phyloP scores from a whole-genome alignment of 202 grass and related monocot genomes.

The Schoenoplectus triqueter region DNA sequence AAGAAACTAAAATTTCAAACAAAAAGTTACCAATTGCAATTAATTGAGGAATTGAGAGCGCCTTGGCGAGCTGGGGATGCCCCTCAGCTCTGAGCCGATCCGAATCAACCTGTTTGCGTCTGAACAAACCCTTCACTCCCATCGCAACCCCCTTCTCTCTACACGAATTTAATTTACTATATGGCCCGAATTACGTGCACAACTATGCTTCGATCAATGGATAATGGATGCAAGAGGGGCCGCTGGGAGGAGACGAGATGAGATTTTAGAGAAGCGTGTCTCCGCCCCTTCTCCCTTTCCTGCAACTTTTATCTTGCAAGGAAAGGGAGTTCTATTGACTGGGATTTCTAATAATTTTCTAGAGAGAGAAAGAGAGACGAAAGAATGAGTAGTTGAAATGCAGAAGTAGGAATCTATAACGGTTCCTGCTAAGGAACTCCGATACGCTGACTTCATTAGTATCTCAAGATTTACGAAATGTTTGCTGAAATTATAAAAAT shows the following conservation, averaged over 20 bases:
- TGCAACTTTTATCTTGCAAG: not conserved
- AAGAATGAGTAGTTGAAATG: not conserved
- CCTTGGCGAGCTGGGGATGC: constrained; percentile 74
- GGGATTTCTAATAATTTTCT: constrained; percentile 18
- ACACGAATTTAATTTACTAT: constrained; percentile 49
- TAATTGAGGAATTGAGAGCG: constrained; percentile 69
- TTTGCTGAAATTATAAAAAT: not conserved
- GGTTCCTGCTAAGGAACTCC: constrained; percentile 4
- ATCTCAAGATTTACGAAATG: not conserved
- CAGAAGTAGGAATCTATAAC: not conserved
- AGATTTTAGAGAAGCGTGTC: not conserved
- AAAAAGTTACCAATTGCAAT: constrained; percentile 58
- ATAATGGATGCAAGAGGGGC: constrained; percentile 27
- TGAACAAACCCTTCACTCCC: constrained; percentile 58
- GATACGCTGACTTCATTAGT: not conserved
- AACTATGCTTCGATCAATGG: constrained; percentile 35
- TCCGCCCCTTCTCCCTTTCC: not conserved
- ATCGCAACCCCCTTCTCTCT: constrained; percentile 37
- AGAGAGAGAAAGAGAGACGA: not conserved
- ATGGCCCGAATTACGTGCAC: not conserved
- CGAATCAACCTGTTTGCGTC: constrained; percentile 94
- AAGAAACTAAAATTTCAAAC: not conserved
- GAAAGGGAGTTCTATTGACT: not conserved
- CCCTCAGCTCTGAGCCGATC: constrained; percentile 55
- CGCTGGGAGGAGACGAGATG: not conserved